phyloP scores from a whole-genome alignment of 1,284 basidiomycete species.

The Puccinia hordei region DNA sequence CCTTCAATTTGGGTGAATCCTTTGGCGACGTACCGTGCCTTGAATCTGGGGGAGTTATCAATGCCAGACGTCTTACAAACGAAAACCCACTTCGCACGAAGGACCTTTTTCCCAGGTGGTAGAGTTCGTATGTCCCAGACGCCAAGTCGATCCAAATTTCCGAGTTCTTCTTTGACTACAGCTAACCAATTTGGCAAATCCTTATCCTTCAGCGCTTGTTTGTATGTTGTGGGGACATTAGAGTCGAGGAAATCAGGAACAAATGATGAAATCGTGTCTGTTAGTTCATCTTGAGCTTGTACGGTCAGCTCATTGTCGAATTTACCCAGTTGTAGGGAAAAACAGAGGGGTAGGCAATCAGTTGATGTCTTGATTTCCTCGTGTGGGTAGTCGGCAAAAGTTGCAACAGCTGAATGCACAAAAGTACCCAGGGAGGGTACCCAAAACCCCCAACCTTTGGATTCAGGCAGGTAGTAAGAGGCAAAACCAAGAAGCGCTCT shows the following conservation, averaged over 20 bases:
- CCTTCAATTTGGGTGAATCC: constrained; percentile 3
- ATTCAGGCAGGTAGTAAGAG: not conserved
- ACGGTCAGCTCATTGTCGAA: not conserved
- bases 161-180: not conserved
- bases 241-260: too few species aligned
- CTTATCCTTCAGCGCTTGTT: not conserved
- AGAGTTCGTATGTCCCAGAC: not conserved
- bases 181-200: not conserved
- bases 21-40: not conserved
- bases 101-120: not conserved
- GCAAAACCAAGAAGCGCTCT: not conserved
- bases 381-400: too few species aligned
- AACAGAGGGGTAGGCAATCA: too few species aligned
- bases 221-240: too few species aligned
- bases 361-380: too few species aligned
- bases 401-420: too few species aligned
- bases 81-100: not conserved
- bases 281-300: not conserved
- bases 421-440: not conserved
- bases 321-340: too few species aligned
- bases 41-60: not conserved
- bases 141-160: not conserved
- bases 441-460: not conserved
- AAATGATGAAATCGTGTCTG: too few species aligned
- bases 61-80: not conserved